Percentiles rank a stretch among this genome's conserved stretches.
Evolutionary conservation across 805 yeast genomes (phyloP).

Genomic region (Cephaloascus fragrans): DNA sequence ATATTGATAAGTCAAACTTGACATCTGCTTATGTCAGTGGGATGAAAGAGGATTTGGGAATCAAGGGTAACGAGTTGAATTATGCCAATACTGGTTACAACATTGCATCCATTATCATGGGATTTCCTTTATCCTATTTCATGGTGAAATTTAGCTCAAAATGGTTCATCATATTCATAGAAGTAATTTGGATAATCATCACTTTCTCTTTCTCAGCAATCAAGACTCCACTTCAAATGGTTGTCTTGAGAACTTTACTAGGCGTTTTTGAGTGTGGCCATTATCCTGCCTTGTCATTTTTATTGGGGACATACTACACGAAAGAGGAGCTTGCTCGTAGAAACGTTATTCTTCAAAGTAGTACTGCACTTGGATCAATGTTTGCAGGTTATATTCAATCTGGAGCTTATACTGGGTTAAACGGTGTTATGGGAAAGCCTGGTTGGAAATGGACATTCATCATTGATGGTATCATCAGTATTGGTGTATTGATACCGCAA

Average conservation of each 20-base stretch:
- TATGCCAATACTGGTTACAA: constrained; percentile 5
- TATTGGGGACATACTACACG: constrained; percentile 2
- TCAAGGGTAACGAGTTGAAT: constrained; percentile 3
- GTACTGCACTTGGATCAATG: neutral
- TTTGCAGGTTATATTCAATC: neutral
- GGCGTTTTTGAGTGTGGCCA: constrained; percentile 2
- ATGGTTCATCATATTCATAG: constrained; percentile 3
- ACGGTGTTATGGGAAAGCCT: constrained; percentile 1
- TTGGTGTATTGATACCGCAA: constrained; percentile 8
- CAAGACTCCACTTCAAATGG: constrained; percentile 4
- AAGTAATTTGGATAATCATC: constrained; percentile 2
- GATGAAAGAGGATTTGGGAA: neutral
- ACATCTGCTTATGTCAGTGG: constrained; percentile 2
- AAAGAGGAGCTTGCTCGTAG: constrained; percentile 1
- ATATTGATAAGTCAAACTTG: constrained; percentile 4
- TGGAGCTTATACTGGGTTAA: constrained; percentile 6
- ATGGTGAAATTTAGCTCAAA: constrained; percentile 3
- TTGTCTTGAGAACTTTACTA: constrained; percentile 2
- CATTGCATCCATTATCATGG: constrained; percentile 2
- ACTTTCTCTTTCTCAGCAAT: constrained; percentile 3
- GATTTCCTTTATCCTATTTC: constrained; percentile 2
- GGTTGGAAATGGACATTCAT: constrained; percentile 5
- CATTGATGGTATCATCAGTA: constrained; percentile 4
- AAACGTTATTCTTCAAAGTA: constrained; percentile 1
- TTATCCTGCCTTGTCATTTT: constrained; percentile 1